Evolutionary conservation across 2,329 filamentous ascomycete species (phyloP).

Genomic region (Trichoderma koningiopsis): DNA sequence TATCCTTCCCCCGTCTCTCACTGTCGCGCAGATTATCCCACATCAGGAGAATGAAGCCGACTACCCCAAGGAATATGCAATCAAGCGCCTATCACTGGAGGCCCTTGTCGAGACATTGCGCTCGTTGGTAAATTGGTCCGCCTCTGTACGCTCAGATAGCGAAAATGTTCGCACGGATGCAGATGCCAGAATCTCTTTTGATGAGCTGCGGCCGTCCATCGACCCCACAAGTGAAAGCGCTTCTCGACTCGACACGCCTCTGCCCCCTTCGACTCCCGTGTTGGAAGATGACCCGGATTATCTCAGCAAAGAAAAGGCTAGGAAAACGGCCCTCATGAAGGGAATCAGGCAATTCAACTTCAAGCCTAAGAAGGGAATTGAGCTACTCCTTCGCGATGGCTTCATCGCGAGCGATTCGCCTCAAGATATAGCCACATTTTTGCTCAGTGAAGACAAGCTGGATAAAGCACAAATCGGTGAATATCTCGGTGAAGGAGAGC

Average conservation of each 20-base stretch:
- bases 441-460: conserved; percentile 77
- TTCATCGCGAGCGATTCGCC: conserved; percentile 82
- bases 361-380: conserved; percentile 93
- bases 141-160: conserved; percentile 62
- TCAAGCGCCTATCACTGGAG: conserved; percentile 88
- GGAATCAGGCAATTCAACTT: conserved; percentile 94
- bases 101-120: conserved; percentile 84
- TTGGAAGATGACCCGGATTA: conserved; percentile 89
- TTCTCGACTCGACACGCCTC: conserved; percentile 62
- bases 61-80: conserved; percentile 83
- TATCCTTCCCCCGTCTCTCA: conserved; percentile 84
- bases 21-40: conserved; percentile 71
- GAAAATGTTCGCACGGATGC: conserved; percentile 36
- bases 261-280: conserved; percentile 65
- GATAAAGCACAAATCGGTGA: conserved; percentile 94
- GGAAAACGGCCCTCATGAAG: conserved; percentile 88
- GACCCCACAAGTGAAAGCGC: conserved; percentile 69
- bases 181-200: conserved; percentile 44
- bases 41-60: conserved; percentile 64
- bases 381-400: conserved; percentile 76
- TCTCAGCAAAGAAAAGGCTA: conserved; percentile 90
- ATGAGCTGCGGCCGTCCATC: conserved; percentile 61
- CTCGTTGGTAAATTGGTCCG: conserved; percentile 91
- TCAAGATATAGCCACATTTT: conserved; percentile 80
- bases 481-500: conserved; percentile 89